A percentile compares a stretch with the other conserved stretches of the same genome.
These are phyloP conservation scores for Pseudonitzschia pungens DNA, from an alignment of 108 stramenopile genomes.

Conservation along the genomic window DNA sequence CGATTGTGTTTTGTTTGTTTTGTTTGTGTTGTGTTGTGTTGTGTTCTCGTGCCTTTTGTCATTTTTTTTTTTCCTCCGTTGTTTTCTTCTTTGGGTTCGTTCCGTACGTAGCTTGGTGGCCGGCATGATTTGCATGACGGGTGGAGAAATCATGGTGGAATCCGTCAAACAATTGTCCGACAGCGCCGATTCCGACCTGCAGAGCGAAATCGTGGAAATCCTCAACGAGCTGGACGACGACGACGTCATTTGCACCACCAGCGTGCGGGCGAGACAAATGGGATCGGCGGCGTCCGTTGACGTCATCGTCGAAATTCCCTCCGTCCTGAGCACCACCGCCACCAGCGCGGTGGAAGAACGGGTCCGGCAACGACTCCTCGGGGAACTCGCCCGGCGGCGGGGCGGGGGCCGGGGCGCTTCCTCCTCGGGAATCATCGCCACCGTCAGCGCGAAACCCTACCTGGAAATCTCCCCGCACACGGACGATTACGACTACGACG, in stretches of 20 bases:
- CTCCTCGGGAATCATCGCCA: conserved; percentile 6
- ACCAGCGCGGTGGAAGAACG: conserved; percentile 71
- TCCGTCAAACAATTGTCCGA: conserved; percentile 86
- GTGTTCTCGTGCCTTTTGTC: neutral
- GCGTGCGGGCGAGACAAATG: conserved; percentile 70
- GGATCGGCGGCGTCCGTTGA: conserved; percentile 74
- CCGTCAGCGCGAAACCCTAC: conserved; percentile 21
- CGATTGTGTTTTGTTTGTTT: no score
- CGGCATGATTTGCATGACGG: conserved; percentile 93
- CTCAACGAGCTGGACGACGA: conserved; percentile 32
- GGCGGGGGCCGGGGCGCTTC: neutral
- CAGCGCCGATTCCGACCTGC: conserved; percentile 60
- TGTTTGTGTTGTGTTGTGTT: no score
- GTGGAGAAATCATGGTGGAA: conserved; percentile 84
- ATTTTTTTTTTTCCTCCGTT: neutral
- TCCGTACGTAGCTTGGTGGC: conserved; percentile 61
- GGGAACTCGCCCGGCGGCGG: neutral
- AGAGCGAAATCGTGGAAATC: conserved; percentile 37
- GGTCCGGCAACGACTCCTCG: conserved; percentile 24
- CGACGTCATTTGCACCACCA: conserved; percentile 53
- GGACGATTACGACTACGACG: conserved; percentile 12
- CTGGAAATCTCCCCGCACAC: conserved; percentile 20
- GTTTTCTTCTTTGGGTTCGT: neutral
- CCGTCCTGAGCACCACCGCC: conserved; percentile 58
- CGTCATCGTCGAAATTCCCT: conserved; percentile 47